These are phyloP conservation scores for Spathaspora girioi DNA, from an alignment of 805 yeast genomes.

Conservation along the genomic window DNA sequence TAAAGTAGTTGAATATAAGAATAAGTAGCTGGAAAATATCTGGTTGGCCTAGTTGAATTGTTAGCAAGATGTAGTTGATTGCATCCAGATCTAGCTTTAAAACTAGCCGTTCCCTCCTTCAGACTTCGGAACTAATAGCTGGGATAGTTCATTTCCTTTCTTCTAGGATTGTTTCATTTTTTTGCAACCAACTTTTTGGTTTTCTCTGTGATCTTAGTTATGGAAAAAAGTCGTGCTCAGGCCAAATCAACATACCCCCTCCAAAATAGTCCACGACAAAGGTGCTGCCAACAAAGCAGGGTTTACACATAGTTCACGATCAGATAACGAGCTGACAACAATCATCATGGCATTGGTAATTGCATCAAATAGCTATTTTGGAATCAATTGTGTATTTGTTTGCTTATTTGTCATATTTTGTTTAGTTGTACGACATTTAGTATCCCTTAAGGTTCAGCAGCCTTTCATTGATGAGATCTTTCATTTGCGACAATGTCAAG, in stretches of 20 bases:
- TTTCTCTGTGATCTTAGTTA: background rate
- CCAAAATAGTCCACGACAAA: background rate
- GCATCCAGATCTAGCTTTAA: background rate
- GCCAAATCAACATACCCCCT: background rate
- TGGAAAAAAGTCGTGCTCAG: background rate
- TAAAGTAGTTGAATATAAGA: background rate
- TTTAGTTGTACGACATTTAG: constrained; percentile 10
- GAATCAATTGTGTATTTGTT: constrained; percentile 1
- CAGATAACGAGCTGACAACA: background rate
- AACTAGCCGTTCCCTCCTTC: background rate
- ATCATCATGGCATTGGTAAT: constrained; percentile 9
- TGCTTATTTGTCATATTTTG: constrained; percentile 11
- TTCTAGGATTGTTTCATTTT: background rate
- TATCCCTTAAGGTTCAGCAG: constrained; percentile 19
- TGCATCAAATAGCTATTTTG: background rate
- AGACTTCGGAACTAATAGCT: background rate
- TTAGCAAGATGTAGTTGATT: background rate
- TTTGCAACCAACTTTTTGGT: constrained; percentile 3
- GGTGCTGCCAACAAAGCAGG: too few species aligned
- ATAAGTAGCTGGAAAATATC: background rate
- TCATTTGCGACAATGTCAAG: constrained; percentile 76
- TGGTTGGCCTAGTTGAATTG: background rate
- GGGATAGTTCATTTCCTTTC: background rate
- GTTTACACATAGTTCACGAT: background rate
- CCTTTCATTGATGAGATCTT: constrained; percentile 74